phyloP scores from a whole-genome alignment of 257 asterid genomes.

The Scutellaria baicalensis region DNA sequence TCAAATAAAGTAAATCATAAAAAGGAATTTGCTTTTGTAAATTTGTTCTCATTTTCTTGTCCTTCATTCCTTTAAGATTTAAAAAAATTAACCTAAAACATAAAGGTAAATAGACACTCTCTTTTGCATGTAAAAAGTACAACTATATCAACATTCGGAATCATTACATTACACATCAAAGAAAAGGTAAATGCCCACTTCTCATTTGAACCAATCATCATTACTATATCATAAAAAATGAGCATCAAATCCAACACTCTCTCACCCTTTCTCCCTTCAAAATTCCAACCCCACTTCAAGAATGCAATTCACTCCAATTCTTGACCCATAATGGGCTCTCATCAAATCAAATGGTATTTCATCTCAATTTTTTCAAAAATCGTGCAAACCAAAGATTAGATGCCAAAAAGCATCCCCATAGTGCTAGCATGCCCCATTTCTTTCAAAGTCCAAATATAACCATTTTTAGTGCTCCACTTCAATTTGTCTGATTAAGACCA shows the following conservation, averaged over 20 bases:
- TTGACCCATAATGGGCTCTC: neutral
- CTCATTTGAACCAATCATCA: conserved; percentile 18
- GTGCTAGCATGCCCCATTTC: conserved; percentile 25
- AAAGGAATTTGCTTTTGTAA: conserved; percentile 2
- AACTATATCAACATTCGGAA: conserved; percentile 17
- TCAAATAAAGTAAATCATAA: conserved; percentile 12
- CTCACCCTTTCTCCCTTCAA: neutral
- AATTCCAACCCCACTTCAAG: neutral
- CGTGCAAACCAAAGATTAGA: neutral
- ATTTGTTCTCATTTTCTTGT: neutral
- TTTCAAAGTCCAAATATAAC: conserved; percentile 20
- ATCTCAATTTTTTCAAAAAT: neutral
- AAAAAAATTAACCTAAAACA: neutral
- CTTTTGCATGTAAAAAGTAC: conserved; percentile 21
- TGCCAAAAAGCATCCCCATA: conserved; percentile 3
- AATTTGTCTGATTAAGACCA: conserved; percentile 21
- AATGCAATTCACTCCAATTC: neutral
- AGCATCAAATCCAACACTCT: too few species aligned
- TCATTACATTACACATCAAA: conserved; percentile 19
- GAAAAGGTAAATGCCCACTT: conserved; percentile 16
- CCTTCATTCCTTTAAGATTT: neutral
- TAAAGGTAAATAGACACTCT: neutral
- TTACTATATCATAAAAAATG: conserved; percentile 1
- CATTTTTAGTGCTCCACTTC: conserved; percentile 38
- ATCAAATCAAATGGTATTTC: neutral